These are phyloP conservation scores for Saitozyma sp. DNA, from an alignment of 768 basidiomycete genomes.

Conservation along the genomic window DNA sequence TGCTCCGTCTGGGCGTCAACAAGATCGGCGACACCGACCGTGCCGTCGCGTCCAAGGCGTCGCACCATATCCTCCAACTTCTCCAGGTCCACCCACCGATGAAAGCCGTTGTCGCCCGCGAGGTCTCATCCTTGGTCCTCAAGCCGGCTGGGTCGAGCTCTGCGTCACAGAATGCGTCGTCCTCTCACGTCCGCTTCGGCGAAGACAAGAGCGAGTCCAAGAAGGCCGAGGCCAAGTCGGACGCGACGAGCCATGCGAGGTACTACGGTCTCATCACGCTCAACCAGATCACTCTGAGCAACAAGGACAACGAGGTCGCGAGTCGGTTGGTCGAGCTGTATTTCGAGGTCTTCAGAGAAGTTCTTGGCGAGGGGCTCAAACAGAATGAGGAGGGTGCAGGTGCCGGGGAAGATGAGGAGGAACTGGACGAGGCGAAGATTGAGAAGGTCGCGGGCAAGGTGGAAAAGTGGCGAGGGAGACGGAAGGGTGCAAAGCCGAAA, in stretches of 20 bases:
- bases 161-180: slow-evolving; percentile 25
- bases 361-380: slow-evolving; percentile 64
- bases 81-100: slow-evolving; percentile 89
- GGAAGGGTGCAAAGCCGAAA: slow-evolving; percentile 44
- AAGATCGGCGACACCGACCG: slow-evolving; percentile 92
- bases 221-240: slow-evolving; percentile 47
- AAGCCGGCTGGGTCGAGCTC: slow-evolving; percentile 59
- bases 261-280: slow-evolving; percentile 94
- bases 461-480: slow-evolving; percentile 53
- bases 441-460: slow-evolving; percentile 55
- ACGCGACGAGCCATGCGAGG: slow-evolving; percentile 63
- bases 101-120: slow-evolving; percentile 85
- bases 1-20: slow-evolving; percentile 86
- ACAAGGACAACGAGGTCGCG: slow-evolving; percentile 70
- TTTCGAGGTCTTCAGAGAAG: slow-evolving; percentile 88
- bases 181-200: slow-evolving; percentile 55
- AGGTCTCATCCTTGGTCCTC: slow-evolving; percentile 76
- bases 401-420: slow-evolving; percentile 43
- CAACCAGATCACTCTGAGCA: slow-evolving; percentile 80
- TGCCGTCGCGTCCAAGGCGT: slow-evolving; percentile 81
- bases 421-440: slow-evolving; percentile 48
- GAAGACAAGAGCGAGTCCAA: slow-evolving; percentile 40
- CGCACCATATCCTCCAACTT: slow-evolving; percentile 82
- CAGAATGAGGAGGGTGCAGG: slow-evolving; percentile 32
- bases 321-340: slow-evolving; percentile 80